phyloP scores from a whole-genome alignment of 345 rosid species.

The Psidium guajava region DNA sequence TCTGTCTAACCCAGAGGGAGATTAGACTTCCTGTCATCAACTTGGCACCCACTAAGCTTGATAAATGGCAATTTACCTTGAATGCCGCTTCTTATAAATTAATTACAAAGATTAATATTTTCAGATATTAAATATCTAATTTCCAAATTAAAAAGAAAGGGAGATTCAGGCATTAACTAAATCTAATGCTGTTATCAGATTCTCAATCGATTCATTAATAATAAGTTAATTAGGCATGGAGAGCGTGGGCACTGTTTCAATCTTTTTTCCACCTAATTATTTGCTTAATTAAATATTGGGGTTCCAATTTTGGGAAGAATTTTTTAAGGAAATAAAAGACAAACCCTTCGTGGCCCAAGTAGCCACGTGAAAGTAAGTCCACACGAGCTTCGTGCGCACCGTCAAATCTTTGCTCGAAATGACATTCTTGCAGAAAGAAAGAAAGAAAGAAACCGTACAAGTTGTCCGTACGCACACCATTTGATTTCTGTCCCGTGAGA shows the following conservation, averaged over 20 bases:
- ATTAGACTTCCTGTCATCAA: neutral
- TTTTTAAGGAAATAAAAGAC: neutral
- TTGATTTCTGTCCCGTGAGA: neutral
- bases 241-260: neutral
- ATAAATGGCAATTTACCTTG: neutral
- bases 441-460: neutral
- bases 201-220: neutral
- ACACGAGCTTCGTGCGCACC: neutral
- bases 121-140: neutral
- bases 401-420: neutral
- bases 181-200: neutral
- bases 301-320: neutral
- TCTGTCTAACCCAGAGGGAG: neutral
- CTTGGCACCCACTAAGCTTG: neutral
- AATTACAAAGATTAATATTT: neutral
- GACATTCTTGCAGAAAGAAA: neutral
- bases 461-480: neutral
- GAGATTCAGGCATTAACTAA: neutral
- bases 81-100: neutral
- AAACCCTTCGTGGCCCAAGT: neutral
- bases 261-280: neutral
- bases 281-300: neutral
- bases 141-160: neutral
- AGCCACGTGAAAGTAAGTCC: neutral
- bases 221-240: neutral